Evolutionary conservation across 129 eudicot genomes (phyloP).

Genomic region (Logfia minima): DNA sequence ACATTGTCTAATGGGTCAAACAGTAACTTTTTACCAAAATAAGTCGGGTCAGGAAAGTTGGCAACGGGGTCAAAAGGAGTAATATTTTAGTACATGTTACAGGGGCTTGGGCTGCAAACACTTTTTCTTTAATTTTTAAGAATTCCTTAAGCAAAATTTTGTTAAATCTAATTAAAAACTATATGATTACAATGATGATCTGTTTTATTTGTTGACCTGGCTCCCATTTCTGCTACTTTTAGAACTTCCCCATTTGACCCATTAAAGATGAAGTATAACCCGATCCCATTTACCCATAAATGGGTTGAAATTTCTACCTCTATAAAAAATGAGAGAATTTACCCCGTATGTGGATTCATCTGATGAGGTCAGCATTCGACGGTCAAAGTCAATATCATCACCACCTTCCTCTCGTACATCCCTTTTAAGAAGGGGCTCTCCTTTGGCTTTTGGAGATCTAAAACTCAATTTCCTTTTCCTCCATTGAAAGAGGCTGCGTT

Average conservation of each 20-base stretch:
- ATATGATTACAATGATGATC: no score
- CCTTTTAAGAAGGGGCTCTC: conserved; percentile 69
- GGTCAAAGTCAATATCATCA: conserved; percentile 82
- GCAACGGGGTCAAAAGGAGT: background rate
- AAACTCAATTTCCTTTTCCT: conserved; percentile 69
- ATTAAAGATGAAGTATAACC: background rate
- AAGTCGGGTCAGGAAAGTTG: background rate
- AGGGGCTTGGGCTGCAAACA: background rate
- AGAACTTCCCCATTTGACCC: background rate
- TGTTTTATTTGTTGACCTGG: background rate
- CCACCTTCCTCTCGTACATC: conserved; percentile 73
- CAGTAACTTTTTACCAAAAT: background rate
- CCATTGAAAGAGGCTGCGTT: conserved; percentile 55
- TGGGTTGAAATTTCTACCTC: no score
- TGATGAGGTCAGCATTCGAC: conserved; percentile 69
- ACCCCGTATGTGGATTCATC: conserved; percentile 70
- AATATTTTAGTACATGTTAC: no score
- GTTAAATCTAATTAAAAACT: background rate
- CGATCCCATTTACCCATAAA: background rate
- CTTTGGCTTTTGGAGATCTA: conserved; percentile 62
- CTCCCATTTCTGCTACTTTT: background rate
- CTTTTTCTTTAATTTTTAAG: background rate
- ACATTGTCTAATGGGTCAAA: background rate
- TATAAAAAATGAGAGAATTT: conserved; percentile 12
- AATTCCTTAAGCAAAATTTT: background rate